Evolutionary conservation across 768 basidiomycete genomes (phyloP).

Genomic region (Sutorius australiensis): DNA sequence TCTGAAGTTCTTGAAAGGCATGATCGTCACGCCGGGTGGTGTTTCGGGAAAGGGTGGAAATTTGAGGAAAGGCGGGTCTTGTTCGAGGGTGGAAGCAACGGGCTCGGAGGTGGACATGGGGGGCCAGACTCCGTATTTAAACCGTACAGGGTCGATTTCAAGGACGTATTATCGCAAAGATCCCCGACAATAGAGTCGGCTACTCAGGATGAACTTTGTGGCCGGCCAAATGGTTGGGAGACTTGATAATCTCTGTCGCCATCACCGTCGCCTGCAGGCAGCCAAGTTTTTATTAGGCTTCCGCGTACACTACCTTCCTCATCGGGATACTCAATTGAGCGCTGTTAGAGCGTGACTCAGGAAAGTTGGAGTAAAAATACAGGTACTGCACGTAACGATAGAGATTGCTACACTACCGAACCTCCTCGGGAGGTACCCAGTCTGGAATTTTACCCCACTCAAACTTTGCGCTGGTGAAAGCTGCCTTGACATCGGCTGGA

Average conservation of each 20-base stretch:
- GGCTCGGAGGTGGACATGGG: conserved; percentile 21
- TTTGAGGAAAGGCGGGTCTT: conserved; percentile 24
- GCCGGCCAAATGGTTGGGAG: conserved; percentile 2
- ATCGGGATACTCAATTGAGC: conserved; percentile 5
- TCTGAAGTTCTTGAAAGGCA: conserved; percentile 55
- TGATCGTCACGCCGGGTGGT: conserved; percentile 45
- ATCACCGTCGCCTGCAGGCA: neutral
- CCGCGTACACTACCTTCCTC: conserved; percentile 9
- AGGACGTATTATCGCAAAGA: conserved; percentile 6
- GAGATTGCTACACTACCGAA: conserved; percentile 36
- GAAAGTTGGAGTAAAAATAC: neutral
- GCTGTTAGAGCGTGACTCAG: neutral
- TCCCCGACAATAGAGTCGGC: conserved; percentile 17
- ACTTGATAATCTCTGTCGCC: conserved; percentile 13
- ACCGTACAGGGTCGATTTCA: conserved; percentile 10
- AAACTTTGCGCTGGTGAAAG: conserved; percentile 56
- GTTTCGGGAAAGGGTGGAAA: conserved; percentile 49
- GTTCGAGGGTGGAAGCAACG: conserved; percentile 8
- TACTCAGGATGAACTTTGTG: neutral
- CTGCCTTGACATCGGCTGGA: conserved; percentile 47
- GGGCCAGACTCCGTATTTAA: conserved; percentile 6
- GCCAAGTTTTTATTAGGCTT: neutral
- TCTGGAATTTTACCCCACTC: conserved; percentile 71
- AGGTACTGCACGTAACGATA: neutral
- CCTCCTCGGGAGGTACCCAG: conserved; percentile 65